These are phyloP conservation scores for Urtica urens DNA, from an alignment of 306 rosid species.

Conservation along the genomic window DNA sequence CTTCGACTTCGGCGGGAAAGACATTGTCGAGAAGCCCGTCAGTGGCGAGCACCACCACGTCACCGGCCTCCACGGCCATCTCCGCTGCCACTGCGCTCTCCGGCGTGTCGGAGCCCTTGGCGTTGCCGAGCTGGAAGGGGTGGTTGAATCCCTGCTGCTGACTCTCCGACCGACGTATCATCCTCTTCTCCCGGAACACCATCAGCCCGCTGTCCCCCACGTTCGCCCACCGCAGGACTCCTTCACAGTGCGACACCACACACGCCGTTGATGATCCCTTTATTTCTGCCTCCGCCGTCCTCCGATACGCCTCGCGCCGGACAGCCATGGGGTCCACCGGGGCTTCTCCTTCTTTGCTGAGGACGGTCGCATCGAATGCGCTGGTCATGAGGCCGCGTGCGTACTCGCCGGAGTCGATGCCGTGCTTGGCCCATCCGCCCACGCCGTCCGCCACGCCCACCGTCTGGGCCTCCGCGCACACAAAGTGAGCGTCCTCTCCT, in stretches of 20 bases:
- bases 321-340: background rate
- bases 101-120: background rate
- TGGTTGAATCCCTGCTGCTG: background rate
- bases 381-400: slow-evolving; percentile 5
- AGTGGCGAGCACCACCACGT: slow-evolving; percentile 10
- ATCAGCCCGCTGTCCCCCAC: slow-evolving; percentile 21
- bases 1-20: background rate
- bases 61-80: slow-evolving; percentile 1
- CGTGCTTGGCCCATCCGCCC: slow-evolving; percentile 1
- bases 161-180: background rate
- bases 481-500: slow-evolving; percentile 16
- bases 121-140: slow-evolving; percentile 4
- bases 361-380: background rate
- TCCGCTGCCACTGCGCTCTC: background rate
- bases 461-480: background rate
- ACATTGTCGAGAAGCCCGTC: slow-evolving; percentile 14
- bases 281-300: background rate
- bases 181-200: slow-evolving; percentile 6
- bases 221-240: slow-evolving; percentile 1
- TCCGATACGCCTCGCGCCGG: background rate
- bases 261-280: slow-evolving; percentile 15
- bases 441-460: slow-evolving; percentile 12
- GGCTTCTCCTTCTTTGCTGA: no score
- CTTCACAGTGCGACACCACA: background rate
- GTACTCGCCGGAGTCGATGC: slow-evolving; percentile 11